phyloP scores from a whole-genome alignment of 768 basidiomycete genomes.

The Tubosaeta brunneosetosa region DNA sequence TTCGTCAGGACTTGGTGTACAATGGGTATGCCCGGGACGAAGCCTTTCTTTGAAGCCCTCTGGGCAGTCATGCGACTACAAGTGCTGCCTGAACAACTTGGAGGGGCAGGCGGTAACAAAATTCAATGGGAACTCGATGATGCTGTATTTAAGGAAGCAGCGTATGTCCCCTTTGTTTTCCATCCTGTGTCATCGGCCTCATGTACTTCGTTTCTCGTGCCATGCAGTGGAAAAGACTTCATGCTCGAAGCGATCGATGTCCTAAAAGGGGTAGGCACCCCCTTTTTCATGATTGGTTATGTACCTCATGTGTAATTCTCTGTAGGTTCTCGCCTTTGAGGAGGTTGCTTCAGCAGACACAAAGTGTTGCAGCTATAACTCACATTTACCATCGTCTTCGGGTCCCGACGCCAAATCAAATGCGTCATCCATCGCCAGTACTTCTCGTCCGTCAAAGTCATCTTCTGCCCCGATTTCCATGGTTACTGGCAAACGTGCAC shows the following conservation, averaged over 20 bases:
- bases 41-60: conserved; percentile 63
- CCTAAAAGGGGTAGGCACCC: conserved; percentile 74
- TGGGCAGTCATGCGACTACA: conserved; percentile 83
- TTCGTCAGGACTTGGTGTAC: conserved; percentile 84
- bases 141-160: conserved; percentile 90
- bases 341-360: conserved; percentile 44
- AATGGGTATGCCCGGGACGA: conserved; percentile 82
- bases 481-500: conserved; percentile 54
- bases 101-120: conserved; percentile 68
- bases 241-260: conserved; percentile 89
- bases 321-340: conserved; percentile 67
- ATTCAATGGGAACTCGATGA: conserved; percentile 93
- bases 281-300: conserved; percentile 9
- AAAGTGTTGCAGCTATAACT: conserved; percentile 27
- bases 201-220: conserved; percentile 16
- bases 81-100: conserved; percentile 71
- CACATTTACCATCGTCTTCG: conserved; percentile 36
- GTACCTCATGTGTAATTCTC: conserved; percentile 2
- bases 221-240: conserved; percentile 81
- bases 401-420: conserved; percentile 58
- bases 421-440: conserved; percentile 38
- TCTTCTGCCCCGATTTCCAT: conserved; percentile 38
- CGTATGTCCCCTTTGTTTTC: conserved; percentile 51
- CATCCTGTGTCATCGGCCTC: conserved; percentile 9
- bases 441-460: conserved; percentile 30